Conservation (phyloP, 176 grass and related monocot genomes). For the Sorghum bicolor region Sorghum_bicolor_NCBIv3 NC_012872.2:68014001-68014500, state of each 20-base stretch:
- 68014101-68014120: constrained; percentile 84
- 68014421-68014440: constrained; percentile 75
- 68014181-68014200: constrained; percentile 60
- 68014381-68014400: constrained; percentile 60
- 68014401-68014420: constrained; percentile 54
- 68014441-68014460: constrained; percentile 86
- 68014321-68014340: constrained; percentile 37
- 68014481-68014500: constrained; percentile 66
- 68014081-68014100: constrained; percentile 68
- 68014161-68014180: constrained; percentile 59
- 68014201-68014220: constrained; percentile 56
- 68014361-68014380: constrained; percentile 63
- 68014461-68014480: constrained; percentile 72
- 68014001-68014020: constrained; percentile 15
- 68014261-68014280: constrained; percentile 44
- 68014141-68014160: constrained; percentile 66
- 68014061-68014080: constrained; percentile 83
- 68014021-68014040: constrained; percentile 45
- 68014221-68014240: constrained; percentile 57
- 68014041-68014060: constrained; percentile 50
- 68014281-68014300: constrained; percentile 64
- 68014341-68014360: constrained; percentile 62
- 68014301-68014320: constrained; percentile 66
- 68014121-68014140: constrained; percentile 81
- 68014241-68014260: constrained; percentile 64